Base-by-base conservation (phyloP, 2,329 filamentous ascomycete species). In the Erysiphe pulchra region DNA sequence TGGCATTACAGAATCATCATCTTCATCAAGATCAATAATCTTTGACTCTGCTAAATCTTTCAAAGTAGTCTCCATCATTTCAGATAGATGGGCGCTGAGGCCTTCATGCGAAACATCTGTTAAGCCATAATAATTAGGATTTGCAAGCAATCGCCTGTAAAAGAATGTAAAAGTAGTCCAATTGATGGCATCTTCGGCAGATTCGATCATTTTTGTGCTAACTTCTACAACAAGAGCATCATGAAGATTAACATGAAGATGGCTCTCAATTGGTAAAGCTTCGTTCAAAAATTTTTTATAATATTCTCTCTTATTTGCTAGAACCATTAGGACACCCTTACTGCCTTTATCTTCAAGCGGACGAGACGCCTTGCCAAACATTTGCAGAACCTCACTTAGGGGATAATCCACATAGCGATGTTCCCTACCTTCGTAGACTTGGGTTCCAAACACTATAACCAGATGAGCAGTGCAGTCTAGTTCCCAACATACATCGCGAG, bases 91-190 rank as follows among this genome's bases (percentile, higher is more conserved):
- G 31, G 81, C 79, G 61, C 85, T 94, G n/a, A 98, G 68, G 2
- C 82, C 86, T 54, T 95, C 87, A 53, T 94, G 83, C 0, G 82
- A 86, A 4, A 83, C 82, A 58, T 86, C 84, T 14, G 77, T 78
- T 49, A 98, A 66, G 53, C 84, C 82, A 64, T 98, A 98, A 66
- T 86, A 98, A 62, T 84, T 94, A 9, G 90, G 90, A 59, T 98
- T 98, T 30, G 87, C 86, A 33, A 95, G 71, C 34, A 98, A 71
- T 48, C 90, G 79, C 39, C 90, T 80, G 64, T 98, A 98, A 64
- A 95, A 94, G 65, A 93, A 98, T 11, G 87, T 94, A 59, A 94
- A 95, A 0, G 90, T 95, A 34, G 85, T 83, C 90, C 90, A 98
- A 62, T 93, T 92, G 53, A 98, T 86, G 11, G 87, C 90, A 63